Conservation (phyloP, 257 asterid genomes). For the Plantago major region DNA sequence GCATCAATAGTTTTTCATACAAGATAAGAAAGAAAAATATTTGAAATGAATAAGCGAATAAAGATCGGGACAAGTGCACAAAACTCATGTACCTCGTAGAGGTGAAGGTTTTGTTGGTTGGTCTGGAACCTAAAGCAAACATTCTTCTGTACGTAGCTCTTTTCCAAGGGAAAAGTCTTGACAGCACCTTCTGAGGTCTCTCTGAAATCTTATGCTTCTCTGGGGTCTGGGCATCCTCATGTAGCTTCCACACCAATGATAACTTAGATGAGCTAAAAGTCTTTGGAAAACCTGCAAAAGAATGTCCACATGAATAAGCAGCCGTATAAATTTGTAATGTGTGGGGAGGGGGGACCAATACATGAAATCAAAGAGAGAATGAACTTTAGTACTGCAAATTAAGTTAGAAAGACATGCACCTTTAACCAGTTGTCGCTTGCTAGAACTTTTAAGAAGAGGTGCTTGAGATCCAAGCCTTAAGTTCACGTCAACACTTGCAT, state of each 20-base stretch:
- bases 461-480: constrained; percentile 32
- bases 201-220: constrained; percentile 38
- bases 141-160: constrained; percentile 56
- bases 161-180: constrained; percentile 63
- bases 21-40: constrained; percentile 6
- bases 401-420: constrained; percentile 2
- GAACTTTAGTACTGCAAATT: not conserved
- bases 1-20: constrained; percentile 18
- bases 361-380: not conserved
- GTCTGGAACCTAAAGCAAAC: constrained; percentile 36
- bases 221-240: constrained; percentile 35
- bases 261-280: constrained; percentile 36
- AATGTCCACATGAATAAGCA: not conserved
- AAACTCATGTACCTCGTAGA: constrained; percentile 43
- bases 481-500: constrained; percentile 22
- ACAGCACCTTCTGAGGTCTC: constrained; percentile 43
- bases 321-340: not conserved
- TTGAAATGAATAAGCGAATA: constrained; percentile 4
- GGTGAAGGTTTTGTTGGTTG: constrained; percentile 34
- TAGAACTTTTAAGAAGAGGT: constrained; percentile 25
- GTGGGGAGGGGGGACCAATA: no score
- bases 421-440: constrained; percentile 41
- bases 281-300: constrained; percentile 45
- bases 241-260: constrained; percentile 75
- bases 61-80: constrained; percentile 16